Conservation (phyloP, 2,329 filamentous ascomycete species). For the Simplicillium sp. region DNA sequence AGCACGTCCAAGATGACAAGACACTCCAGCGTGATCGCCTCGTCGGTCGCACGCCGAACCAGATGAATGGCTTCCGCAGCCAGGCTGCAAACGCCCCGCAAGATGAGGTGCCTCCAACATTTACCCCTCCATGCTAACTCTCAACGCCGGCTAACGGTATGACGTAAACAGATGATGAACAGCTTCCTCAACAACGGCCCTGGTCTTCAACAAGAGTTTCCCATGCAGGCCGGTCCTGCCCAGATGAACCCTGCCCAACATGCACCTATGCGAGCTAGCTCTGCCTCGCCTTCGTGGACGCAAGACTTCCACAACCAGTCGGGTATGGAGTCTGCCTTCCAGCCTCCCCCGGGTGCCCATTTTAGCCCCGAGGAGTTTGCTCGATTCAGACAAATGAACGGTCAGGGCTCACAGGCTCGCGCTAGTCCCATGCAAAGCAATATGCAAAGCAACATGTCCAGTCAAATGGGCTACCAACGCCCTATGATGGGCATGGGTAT, state of each 20-base stretch:
- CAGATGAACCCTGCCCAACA: slow-evolving; percentile 39
- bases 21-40: slow-evolving; percentile 86
- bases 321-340: slow-evolving; percentile 64
- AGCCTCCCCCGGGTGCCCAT: slow-evolving; percentile 43
- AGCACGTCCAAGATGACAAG: slow-evolving; percentile 94
- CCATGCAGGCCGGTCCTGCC: slow-evolving; percentile 37
- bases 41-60: slow-evolving; percentile 61
- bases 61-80: slow-evolving; percentile 71
- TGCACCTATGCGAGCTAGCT: slow-evolving; percentile 41
- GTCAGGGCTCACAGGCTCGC: slow-evolving; percentile 40
- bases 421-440: slow-evolving; percentile 47
- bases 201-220: slow-evolving; percentile 44
- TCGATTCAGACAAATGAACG: slow-evolving; percentile 68
- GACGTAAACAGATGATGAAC: slow-evolving; percentile 67
- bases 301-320: slow-evolving; percentile 48
- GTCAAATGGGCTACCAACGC: slow-evolving; percentile 37
- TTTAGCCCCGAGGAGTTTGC: slow-evolving; percentile 84
- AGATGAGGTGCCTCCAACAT: slow-evolving; percentile 52
- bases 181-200: slow-evolving; percentile 78
- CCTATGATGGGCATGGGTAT: slow-evolving; percentile 38
- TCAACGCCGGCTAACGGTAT: not conserved
- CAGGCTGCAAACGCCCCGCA: slow-evolving; percentile 59
- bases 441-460: slow-evolving; percentile 38
- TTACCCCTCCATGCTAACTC: slow-evolving; percentile 2
- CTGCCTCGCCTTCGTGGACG: slow-evolving; percentile 45